These are phyloP conservation scores for Zygoascus sp. DNA, from an alignment of 1,139 yeast genomes.

Conservation along the genomic window DNA sequence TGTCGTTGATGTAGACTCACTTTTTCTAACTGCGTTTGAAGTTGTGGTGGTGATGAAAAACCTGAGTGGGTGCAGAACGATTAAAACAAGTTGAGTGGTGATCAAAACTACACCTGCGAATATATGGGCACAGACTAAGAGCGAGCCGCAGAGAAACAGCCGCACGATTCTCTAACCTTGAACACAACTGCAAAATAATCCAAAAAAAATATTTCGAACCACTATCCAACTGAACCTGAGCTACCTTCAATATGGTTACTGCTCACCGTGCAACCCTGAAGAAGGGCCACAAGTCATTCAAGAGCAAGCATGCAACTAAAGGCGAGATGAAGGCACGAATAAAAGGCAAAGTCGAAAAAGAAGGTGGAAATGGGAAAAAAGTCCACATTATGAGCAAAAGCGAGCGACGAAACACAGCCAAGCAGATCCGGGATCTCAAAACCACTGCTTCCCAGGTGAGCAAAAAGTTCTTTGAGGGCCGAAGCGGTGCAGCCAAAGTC, in stretches of 20 bases:
- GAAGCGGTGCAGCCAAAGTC: conserved; percentile 75
- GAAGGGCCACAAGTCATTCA: conserved; percentile 83
- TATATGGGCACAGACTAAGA: background rate
- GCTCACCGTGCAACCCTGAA: conserved; percentile 74
- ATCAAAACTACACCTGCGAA: background rate
- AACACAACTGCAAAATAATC: background rate
- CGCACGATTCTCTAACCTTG: background rate
- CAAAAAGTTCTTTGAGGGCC: conserved; percentile 74
- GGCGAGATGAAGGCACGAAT: conserved; percentile 72
- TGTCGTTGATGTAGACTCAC: background rate
- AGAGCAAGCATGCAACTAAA: conserved; percentile 87
- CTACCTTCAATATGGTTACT: conserved; percentile 3
- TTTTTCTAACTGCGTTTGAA: background rate
- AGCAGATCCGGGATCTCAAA: conserved; percentile 73
- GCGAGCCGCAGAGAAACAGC: background rate
- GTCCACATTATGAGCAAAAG: conserved; percentile 46
- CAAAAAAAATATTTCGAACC: conserved; percentile 8
- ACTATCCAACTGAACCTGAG: background rate
- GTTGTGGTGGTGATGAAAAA: conserved; percentile 8
- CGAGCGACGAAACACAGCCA: conserved; percentile 75
- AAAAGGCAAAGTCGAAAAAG: conserved; percentile 86
- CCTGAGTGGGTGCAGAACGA: conserved; percentile 2
- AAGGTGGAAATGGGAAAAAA: conserved; percentile 40
- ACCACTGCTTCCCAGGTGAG: conserved; percentile 44
- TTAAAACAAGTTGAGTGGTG: conserved; percentile 7